Base-by-base conservation (phyloP, 768 basidiomycete genomes). In the Collybiopsis confluens region DNA sequence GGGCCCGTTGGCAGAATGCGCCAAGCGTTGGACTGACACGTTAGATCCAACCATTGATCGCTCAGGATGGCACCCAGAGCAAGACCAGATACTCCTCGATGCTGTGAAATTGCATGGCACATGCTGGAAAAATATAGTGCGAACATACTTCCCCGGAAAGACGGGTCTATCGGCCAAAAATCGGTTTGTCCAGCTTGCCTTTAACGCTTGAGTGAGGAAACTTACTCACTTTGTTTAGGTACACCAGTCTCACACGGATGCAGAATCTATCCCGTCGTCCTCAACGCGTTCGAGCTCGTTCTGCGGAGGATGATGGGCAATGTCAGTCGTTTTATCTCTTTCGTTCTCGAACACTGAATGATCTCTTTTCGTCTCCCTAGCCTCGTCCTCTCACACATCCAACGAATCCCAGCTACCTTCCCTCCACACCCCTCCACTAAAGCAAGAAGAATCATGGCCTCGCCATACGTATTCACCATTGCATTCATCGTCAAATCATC, bases 1-100 rank as follows among this genome's bases (percentile, higher is more conserved):
- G n/a, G n/a, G n/a, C n/a, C n/a, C n/a, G 15, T 10, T 15, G 30
- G 6, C 24, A 80, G 81, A 83, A 69, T 83, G 80, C 58, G 79
- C 81, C 26, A 83, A 82, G 60, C 77, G 80, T 15, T 83, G 81
- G 81, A 79, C 78, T 11, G 81, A 83, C 62, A 81, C 81, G 8
- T 65, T 83, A 35, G 81, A 82, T 61, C 81, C 81, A 50, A 74
- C 78, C 28, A 83, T 83, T 54, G 81, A 82, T 62, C 71, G 79
- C 36, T 79, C 79, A 8, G 76, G 76, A 15, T 83, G 81, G 81
- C 74, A 79, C 11, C 65, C 76, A 23, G 79, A 81, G 58, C 71
- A 76, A 80, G 81, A 83, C 52, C 74, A 75, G 24, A 59, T 76
- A 15, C 74, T 83, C 18, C 67, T 81, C 21, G 71, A 73, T 56